Evolutionary conservation across 345 rosid genomes (phyloP).

Genomic region (Toxicodendron radicans): DNA sequence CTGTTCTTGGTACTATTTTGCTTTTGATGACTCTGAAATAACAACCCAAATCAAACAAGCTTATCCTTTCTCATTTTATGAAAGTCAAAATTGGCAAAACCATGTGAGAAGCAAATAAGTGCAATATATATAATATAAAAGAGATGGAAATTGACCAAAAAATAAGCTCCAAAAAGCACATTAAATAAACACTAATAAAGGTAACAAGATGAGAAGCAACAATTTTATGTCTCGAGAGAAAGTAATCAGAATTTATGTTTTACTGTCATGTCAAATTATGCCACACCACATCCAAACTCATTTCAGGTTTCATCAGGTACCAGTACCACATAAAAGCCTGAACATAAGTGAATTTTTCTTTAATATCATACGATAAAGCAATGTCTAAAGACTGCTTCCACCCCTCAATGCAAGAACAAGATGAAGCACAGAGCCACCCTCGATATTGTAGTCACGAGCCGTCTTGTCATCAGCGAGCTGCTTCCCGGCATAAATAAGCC

Average conservation of each 20-base stretch:
- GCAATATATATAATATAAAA: too few relatives aligned
- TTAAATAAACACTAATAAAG: neutral
- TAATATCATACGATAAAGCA: neutral
- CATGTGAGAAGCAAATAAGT: too few relatives aligned
- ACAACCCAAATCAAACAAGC: too few relatives aligned
- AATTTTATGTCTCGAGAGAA: neutral
- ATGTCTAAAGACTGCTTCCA: slow-evolving; percentile 35
- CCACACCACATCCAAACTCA: slow-evolving; percentile 28
- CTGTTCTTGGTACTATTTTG: too few relatives aligned
- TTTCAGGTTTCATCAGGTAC: neutral
- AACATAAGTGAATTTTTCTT: neutral
- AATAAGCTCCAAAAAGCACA: neutral
- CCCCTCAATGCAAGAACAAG: slow-evolving; percentile 97
- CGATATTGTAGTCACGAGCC: slow-evolving; percentile 85
- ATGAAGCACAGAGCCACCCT: slow-evolving; percentile 98
- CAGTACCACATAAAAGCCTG: slow-evolving; percentile 2
- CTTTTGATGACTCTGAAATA: too few relatives aligned
- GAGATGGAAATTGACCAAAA: neutral
- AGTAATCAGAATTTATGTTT: neutral
- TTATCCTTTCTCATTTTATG: too few relatives aligned
- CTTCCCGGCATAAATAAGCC: slow-evolving; percentile 94
- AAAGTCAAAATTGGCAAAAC: too few relatives aligned
- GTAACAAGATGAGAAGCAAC: neutral
- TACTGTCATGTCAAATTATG: neutral
- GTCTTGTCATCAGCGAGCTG: slow-evolving; percentile 98